These are phyloP conservation scores for Cupressus sempervirens DNA, from an alignment of 75 land plant genomes.

Conservation along the genomic window DNA sequence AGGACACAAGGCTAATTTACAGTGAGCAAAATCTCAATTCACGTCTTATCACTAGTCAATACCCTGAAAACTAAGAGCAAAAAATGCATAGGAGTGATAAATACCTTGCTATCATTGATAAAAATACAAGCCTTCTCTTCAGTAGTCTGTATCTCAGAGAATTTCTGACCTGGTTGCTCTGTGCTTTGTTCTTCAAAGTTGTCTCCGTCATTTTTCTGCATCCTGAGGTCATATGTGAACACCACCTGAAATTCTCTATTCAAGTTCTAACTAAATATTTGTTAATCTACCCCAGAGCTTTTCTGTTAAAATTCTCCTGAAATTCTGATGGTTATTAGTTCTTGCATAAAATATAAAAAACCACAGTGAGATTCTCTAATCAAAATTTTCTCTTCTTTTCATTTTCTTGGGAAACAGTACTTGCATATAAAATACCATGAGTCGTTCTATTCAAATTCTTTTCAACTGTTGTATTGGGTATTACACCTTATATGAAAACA, in stretches of 20 bases:
- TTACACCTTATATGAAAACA: not conserved
- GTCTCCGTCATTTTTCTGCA: not conserved
- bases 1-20: not conserved
- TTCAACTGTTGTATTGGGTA: not conserved
- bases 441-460: not conserved
- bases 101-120: constrained; percentile 6
- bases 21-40: not conserved
- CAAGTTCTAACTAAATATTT: not conserved
- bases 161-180: not conserved
- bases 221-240: not conserved
- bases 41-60: not conserved
- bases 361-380: not conserved
- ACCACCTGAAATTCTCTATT: not conserved
- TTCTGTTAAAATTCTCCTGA: not conserved
- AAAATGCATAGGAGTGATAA: not conserved
- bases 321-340: not conserved
- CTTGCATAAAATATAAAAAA: not conserved
- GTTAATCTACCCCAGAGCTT: not conserved
- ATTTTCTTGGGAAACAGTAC: not conserved
- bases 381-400: not conserved
- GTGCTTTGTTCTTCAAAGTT: not conserved
- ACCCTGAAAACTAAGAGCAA: not conserved
- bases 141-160: not conserved
- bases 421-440: not conserved
- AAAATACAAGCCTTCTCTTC: not conserved